Evolutionary conservation across 2,329 filamentous ascomycete species (phyloP).

Genomic region (Fusarium albidum): DNA sequence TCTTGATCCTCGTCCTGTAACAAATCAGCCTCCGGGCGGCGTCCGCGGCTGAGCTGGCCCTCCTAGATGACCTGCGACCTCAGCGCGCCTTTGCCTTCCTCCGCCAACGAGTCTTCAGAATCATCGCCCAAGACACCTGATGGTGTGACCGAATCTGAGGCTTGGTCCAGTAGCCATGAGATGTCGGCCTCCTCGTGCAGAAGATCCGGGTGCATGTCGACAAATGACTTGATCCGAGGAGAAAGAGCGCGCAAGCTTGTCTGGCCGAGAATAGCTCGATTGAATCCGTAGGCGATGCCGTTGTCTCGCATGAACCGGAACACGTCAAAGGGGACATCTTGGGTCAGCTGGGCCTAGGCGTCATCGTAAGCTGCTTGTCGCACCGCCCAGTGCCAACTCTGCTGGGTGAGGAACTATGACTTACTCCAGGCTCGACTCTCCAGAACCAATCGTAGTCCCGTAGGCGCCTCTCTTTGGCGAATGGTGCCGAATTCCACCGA

Average conservation of each 20-base stretch:
- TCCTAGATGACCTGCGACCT: slow-evolving; percentile 33
- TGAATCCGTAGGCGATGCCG: slow-evolving; percentile 79
- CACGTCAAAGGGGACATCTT: slow-evolving; percentile 80
- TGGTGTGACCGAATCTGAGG: neutral
- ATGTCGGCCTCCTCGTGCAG: slow-evolving; percentile 58
- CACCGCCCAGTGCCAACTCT: neutral
- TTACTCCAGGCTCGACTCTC: slow-evolving; percentile 67
- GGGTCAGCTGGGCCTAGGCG: slow-evolving; percentile 60
- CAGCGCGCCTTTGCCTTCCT: slow-evolving; percentile 22
- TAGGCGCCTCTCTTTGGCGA: slow-evolving; percentile 80
- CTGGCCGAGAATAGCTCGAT: slow-evolving; percentile 57
- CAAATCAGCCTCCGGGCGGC: slow-evolving; percentile 20
- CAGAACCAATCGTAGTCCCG: slow-evolving; percentile 67
- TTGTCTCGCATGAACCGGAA: slow-evolving; percentile 87
- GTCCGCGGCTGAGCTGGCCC: slow-evolving; percentile 27
- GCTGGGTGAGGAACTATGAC: slow-evolving; percentile 32
- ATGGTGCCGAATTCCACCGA: slow-evolving; percentile 83
- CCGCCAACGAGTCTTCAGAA: slow-evolving; percentile 5
- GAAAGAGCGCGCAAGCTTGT: slow-evolving; percentile 54
- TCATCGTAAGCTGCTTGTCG: slow-evolving; percentile 14
- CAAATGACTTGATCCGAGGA: slow-evolving; percentile 55
- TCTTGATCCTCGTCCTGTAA: slow-evolving; percentile 25
- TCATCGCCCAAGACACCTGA: slow-evolving; percentile 1
- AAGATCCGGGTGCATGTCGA: slow-evolving; percentile 53
- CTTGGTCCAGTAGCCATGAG: slow-evolving; percentile 53